Base-by-base conservation (phyloP, 257 asterid species). In the Solanum sparsipilum region DNA sequence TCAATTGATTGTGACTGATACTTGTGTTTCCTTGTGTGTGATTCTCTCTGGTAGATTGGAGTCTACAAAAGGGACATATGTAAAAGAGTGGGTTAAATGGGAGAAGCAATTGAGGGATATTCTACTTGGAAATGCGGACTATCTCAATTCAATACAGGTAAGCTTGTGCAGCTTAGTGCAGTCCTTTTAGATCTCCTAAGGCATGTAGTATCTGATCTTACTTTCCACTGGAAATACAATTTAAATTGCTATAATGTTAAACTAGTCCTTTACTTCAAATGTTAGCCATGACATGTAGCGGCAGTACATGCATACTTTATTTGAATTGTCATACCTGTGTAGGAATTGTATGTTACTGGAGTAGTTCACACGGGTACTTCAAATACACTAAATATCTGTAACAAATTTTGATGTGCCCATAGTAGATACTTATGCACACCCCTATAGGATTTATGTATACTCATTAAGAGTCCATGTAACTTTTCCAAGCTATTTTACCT, bases 81-180 rank as follows among this genome's bases (percentile, higher is more conserved):
- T 91, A 11, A 84, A 79, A 75, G 98, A 94, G 90, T 96, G 99
- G 99, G 90, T 91, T 41, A 93, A 93, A 86, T 97, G 99, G 99
- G 99, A 97, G 94, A 93, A 90, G 90, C 89, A 91, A 79, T 86
- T 97, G 90, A 96, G 99, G 8, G 94, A 91, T 87, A 88, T 91
- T 34, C 73, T 97, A 79, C 87, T 87, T 85, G 91, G 91, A 25
- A 93, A 95, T 93, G 94, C 93, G 2, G 98, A 92, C 87, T 91
- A 94, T 93, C 93, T 97, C 46, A 95, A 90, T 88, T 95, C 98
- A 90, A 89, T 97, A 86, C 99, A 97, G 99, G 99, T 96, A 60
- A 86, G 89, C 84, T 71, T 83, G 74, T 81, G 25, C 13, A 23
- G 41, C 60, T n/a, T 39, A 76, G 35, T 2, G 23, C 7, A 36